Conservation (phyloP, 371 early-diverging fungal species). For the Mortierella sp. region DNA sequence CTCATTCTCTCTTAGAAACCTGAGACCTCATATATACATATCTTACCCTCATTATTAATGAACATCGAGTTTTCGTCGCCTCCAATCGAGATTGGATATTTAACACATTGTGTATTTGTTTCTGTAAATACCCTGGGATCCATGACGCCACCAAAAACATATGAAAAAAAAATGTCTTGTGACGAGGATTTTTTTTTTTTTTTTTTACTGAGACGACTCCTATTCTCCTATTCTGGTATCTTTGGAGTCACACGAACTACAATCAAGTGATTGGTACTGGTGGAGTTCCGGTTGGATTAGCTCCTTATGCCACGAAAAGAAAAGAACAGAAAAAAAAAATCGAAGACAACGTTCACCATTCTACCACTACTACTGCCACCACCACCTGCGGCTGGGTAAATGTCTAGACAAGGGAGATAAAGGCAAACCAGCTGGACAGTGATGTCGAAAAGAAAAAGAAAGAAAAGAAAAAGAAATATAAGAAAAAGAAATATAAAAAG, state of each 20-base stretch:
- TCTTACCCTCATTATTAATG: neutral
- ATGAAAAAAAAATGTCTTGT: neutral
- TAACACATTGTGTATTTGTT: too few relatives aligned
- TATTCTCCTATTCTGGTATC: neutral
- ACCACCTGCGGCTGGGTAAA: too few relatives aligned
- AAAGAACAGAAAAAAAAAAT: too few relatives aligned
- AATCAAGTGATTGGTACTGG: neutral
- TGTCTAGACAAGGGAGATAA: too few relatives aligned
- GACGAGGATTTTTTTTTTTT: neutral
- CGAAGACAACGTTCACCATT: neutral
- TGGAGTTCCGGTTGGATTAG: neutral
- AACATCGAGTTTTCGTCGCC: neutral
- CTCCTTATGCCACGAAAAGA: neutral
- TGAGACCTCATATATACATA: neutral
- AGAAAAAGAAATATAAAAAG: too few relatives aligned
- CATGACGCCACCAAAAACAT: constrained; percentile 5
- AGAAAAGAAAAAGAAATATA: too few relatives aligned
- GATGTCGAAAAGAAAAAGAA: too few relatives aligned
- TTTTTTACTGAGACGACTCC: neutral
- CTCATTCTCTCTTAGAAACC: neutral
- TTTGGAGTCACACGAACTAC: too few relatives aligned
- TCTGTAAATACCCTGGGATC: neutral
- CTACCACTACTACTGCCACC: too few relatives aligned
- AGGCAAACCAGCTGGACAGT: too few relatives aligned
- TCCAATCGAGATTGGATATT: neutral